These are phyloP conservation scores for Phoenix dactylifera DNA, from an alignment of 176 grass and related monocot species.

Conservation along the genomic window DNA sequence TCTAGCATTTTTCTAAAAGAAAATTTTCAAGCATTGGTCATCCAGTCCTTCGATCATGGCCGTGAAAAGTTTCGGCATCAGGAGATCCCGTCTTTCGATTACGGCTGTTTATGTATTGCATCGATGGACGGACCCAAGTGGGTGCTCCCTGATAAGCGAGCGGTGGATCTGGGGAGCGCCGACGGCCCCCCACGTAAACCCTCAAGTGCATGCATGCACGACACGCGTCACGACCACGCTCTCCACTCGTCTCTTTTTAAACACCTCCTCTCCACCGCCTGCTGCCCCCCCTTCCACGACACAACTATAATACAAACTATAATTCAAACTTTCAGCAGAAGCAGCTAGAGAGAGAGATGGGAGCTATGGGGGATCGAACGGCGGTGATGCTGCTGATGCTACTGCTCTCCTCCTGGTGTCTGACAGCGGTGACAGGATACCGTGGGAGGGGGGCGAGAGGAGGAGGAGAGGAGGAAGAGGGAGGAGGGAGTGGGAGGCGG, in stretches of 20 bases:
- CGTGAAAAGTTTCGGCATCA: no score
- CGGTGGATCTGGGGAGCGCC: not conserved
- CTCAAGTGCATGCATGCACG: constrained; percentile 1
- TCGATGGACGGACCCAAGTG: no score
- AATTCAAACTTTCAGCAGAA: no score
- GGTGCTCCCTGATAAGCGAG: not conserved
- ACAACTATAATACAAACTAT: no score
- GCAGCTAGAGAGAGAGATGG: no score
- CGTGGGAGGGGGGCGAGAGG: constrained; percentile 21
- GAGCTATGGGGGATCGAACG: not conserved
- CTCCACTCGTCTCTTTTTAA: no score
- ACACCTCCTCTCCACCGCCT: no score
- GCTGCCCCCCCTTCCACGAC: no score
- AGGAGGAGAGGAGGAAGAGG: constrained; percentile 17
- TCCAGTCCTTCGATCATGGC: no score
- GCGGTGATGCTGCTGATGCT: not conserved
- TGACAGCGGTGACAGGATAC: not conserved
- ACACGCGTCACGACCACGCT: not conserved
- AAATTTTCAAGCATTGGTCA: no score
- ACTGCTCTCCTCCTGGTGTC: not conserved
- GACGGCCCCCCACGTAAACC: constrained; percentile 5
- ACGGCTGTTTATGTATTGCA: not conserved
- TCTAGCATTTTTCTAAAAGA: no score
- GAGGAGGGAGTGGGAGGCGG: constrained; percentile 20
- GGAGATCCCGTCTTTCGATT: no score